Percentiles rank a stretch among this genome's conserved stretches.
Evolutionary conservation across 208 protist species (phyloP).

Genomic region (Trypanosoma cruzi): DNA sequence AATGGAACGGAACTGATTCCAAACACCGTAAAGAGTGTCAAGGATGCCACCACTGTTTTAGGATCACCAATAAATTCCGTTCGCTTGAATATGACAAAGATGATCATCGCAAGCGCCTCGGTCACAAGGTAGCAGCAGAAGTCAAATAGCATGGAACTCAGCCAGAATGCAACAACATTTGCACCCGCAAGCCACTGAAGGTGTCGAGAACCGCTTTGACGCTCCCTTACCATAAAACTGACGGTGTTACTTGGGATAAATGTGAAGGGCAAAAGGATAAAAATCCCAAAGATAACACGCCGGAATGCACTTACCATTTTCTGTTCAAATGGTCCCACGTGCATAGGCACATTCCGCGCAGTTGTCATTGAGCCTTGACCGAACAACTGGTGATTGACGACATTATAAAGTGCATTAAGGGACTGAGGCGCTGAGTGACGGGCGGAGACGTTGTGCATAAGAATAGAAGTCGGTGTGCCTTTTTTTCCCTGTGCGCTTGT

Average conservation of each 20-base stretch:
- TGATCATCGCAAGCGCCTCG: slow-evolving; percentile 53
- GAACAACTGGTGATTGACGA: slow-evolving; percentile 54
- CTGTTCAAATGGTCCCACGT: slow-evolving; percentile 58
- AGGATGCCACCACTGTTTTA: slow-evolving; percentile 43
- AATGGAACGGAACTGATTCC: slow-evolving; percentile 67
- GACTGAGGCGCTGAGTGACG: slow-evolving; percentile 57
- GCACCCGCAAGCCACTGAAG: slow-evolving; percentile 85
- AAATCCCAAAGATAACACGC: slow-evolving; percentile 72
- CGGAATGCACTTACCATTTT: slow-evolving; percentile 49
- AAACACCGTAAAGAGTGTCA: slow-evolving; percentile 76
- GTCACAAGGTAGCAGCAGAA: slow-evolving; percentile 62
- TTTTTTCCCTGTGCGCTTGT: slow-evolving; percentile 31
- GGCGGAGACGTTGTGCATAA: slow-evolving; percentile 69
- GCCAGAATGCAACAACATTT: slow-evolving; percentile 72
- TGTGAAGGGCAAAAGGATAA: slow-evolving; percentile 81
- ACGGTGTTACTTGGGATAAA: slow-evolving; percentile 84
- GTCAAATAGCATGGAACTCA: slow-evolving; percentile 82
- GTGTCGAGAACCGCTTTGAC: slow-evolving; percentile 69
- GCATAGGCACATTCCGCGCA: slow-evolving; percentile 67
- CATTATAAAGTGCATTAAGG: slow-evolving; percentile 57
- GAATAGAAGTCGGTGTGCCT: slow-evolving; percentile 31
- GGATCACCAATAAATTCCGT: slow-evolving; percentile 60
- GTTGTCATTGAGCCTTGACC: slow-evolving; percentile 33
- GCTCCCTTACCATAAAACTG: slow-evolving; percentile 79
- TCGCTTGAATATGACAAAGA: slow-evolving; percentile 73